Conservation (phyloP, 2,329 filamentous ascomycete genomes). For the Tolypocladium ophioglossoides region DNA sequence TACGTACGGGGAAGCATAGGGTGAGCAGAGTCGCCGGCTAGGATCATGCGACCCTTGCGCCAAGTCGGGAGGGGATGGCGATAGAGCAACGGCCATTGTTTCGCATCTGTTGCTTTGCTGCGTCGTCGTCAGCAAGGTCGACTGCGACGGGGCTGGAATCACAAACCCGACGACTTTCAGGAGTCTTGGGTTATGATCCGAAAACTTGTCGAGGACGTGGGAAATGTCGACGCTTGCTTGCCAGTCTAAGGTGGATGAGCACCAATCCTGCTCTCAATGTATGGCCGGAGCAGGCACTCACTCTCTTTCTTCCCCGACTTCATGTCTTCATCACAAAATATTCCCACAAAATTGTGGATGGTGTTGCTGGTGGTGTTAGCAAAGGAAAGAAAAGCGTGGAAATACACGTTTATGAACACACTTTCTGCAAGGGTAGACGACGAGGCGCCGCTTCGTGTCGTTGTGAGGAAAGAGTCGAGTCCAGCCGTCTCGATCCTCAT, state of each 20-base stretch:
- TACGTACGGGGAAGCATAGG: slow-evolving; percentile 26
- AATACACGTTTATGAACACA: slow-evolving; percentile 3
- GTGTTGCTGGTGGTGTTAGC: slow-evolving; percentile 12
- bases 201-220: slow-evolving; percentile 16
- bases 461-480: slow-evolving; percentile 13
- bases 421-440: slow-evolving; percentile 23
- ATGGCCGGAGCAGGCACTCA: not conserved
- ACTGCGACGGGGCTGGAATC: no score
- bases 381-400: no score
- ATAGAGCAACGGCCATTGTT: slow-evolving; percentile 24
- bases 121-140: not conserved
- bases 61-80: slow-evolving; percentile 20
- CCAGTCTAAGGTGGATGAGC: slow-evolving; percentile 13
- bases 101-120: slow-evolving; percentile 23
- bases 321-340: slow-evolving; percentile 16
- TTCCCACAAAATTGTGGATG: slow-evolving; percentile 22
- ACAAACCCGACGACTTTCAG: slow-evolving; percentile 16
- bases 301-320: slow-evolving; percentile 9
- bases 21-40: slow-evolving; percentile 27
- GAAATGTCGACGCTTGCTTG: slow-evolving; percentile 17
- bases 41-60: slow-evolving; percentile 18
- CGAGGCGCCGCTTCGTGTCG: slow-evolving; percentile 14
- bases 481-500: slow-evolving; percentile 13
- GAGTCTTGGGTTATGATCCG: slow-evolving; percentile 15
- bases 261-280: not conserved